A percentile compares a stretch with the other conserved stretches of the same genome.
Conservation (phyloP, 2,329 filamentous ascomycete species). For the Pseudopithomyces chartarum region DNA sequence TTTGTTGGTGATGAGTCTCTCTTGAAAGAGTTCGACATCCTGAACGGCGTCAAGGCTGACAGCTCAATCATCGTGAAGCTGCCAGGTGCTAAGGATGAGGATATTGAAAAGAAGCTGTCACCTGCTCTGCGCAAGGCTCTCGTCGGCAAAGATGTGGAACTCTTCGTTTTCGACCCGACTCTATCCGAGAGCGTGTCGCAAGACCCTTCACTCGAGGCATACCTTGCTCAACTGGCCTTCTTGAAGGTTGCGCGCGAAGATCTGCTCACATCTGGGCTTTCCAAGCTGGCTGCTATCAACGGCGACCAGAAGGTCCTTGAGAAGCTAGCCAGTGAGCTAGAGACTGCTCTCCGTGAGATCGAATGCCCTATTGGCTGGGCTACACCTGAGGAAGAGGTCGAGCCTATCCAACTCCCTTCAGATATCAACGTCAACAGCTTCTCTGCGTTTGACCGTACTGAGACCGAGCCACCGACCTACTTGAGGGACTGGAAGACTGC, state of each 20-base stretch:
- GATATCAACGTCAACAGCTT: slow-evolving; percentile 83
- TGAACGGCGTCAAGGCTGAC: slow-evolving; percentile 70
- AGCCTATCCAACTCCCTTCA: slow-evolving; percentile 60
- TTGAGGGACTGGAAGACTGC: slow-evolving; percentile 81
- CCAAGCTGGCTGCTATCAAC: slow-evolving; percentile 68
- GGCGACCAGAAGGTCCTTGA: slow-evolving; percentile 67
- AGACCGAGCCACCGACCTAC: slow-evolving; percentile 68
- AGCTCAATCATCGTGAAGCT: slow-evolving; percentile 78
- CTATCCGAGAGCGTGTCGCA: slow-evolving; percentile 71
- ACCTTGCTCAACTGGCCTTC: slow-evolving; percentile 81
- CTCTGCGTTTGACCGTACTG: slow-evolving; percentile 74
- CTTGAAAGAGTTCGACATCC: slow-evolving; percentile 75
- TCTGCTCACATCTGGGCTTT: slow-evolving; percentile 63
- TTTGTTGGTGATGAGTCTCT: slow-evolving; percentile 81
- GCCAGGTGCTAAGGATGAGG: slow-evolving; percentile 81
- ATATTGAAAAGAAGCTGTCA: slow-evolving; percentile 85
- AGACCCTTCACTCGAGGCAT: slow-evolving; percentile 64
- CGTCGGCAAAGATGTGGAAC: slow-evolving; percentile 69
- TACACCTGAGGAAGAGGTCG: slow-evolving; percentile 65
- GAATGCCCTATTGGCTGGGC: slow-evolving; percentile 83
- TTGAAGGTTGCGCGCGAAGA: slow-evolving; percentile 75
- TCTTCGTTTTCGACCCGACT: slow-evolving; percentile 77
- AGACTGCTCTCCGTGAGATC: slow-evolving; percentile 71
- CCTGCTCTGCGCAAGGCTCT: slow-evolving; percentile 72
- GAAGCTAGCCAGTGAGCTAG: slow-evolving; percentile 64